Conservation (phyloP, 345 rosid species). For the Turritis glabra region DNA sequence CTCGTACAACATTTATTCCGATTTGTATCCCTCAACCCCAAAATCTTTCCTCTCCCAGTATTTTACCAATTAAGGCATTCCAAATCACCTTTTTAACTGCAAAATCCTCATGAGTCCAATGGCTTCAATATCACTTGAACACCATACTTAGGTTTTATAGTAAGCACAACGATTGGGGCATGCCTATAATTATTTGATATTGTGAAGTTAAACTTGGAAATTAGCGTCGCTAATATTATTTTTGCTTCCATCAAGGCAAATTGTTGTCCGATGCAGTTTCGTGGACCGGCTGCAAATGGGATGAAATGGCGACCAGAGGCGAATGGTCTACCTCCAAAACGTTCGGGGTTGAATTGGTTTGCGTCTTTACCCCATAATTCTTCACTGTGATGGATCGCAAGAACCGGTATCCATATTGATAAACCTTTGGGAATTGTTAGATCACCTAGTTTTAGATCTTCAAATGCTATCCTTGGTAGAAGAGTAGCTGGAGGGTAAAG, state of each 20-base stretch:
- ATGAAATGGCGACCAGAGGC: slow-evolving; percentile 65
- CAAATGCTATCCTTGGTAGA: slow-evolving; percentile 91
- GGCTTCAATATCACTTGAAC: slow-evolving; percentile 72
- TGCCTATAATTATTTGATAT: slow-evolving; percentile 67
- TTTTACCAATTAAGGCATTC: not conserved
- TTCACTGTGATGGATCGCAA: slow-evolving; percentile 88
- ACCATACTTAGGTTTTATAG: slow-evolving; percentile 77
- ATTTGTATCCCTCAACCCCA: slow-evolving; percentile 1
- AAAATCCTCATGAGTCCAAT: slow-evolving; percentile 31
- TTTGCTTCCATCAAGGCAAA: slow-evolving; percentile 90
- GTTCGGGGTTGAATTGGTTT: slow-evolving; percentile 80
- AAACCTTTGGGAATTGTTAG: slow-evolving; percentile 86
- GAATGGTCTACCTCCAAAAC: slow-evolving; percentile 61
- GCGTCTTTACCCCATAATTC: slow-evolving; percentile 93
- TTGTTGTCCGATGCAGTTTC: slow-evolving; percentile 77
- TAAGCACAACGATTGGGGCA: slow-evolving; percentile 71
- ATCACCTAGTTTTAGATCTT: slow-evolving; percentile 77
- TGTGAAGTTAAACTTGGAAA: slow-evolving; percentile 53
- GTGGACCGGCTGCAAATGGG: slow-evolving; percentile 79
- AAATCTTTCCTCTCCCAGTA: not conserved
- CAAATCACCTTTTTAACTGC: not conserved
- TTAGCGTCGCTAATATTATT: slow-evolving; percentile 63
- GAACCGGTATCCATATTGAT: slow-evolving; percentile 92
- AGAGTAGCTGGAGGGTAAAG: slow-evolving; percentile 92
- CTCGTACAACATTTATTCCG: slow-evolving; percentile 2